These are phyloP conservation scores for Calocybe indica DNA, from an alignment of 768 basidiomycete species.

Conservation along the genomic window DNA sequence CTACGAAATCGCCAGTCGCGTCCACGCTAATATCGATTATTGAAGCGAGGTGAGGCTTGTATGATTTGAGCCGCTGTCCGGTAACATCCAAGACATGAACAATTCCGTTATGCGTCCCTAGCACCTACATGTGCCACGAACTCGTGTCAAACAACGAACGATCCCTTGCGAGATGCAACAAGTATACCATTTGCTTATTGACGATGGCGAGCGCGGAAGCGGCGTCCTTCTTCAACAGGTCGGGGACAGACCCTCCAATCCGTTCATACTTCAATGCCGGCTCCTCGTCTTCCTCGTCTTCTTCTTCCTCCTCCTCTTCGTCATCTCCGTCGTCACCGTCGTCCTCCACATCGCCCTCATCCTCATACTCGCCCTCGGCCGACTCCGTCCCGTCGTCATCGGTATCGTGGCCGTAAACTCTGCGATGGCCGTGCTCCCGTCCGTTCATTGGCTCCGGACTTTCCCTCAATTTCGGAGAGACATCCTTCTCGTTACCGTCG, in stretches of 20 bases:
- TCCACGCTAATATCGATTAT: conserved; percentile 85
- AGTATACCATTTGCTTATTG: conserved; percentile 60
- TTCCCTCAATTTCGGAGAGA: too few relatives aligned
- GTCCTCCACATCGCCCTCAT: conserved; percentile 13
- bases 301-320: conserved; percentile 47
- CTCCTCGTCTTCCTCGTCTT: conserved; percentile 82
- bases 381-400: conserved; percentile 20
- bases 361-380: conserved; percentile 18
- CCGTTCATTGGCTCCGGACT: neutral
- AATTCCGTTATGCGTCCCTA: conserved; percentile 93
- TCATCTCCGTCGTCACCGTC: conserved; percentile 39
- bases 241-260: conserved; percentile 63
- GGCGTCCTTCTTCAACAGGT: conserved; percentile 84
- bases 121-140: conserved; percentile 43
- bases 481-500: too few relatives aligned
- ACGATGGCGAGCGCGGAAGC: conserved; percentile 79
- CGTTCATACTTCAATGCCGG: conserved; percentile 89
- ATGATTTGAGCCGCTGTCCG: conserved; percentile 83
- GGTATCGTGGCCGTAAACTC: conserved; percentile 6
- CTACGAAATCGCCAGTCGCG: conserved; percentile 80
- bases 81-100: conserved; percentile 78
- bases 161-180: neutral
- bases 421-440: neutral
- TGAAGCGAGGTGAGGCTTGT: conserved; percentile 84
- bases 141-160: conserved; percentile 5